These are phyloP conservation scores for Aspergillus pseudoviridinutans DNA, from an alignment of 2,329 filamentous ascomycete genomes.

Conservation along the genomic window DNA sequence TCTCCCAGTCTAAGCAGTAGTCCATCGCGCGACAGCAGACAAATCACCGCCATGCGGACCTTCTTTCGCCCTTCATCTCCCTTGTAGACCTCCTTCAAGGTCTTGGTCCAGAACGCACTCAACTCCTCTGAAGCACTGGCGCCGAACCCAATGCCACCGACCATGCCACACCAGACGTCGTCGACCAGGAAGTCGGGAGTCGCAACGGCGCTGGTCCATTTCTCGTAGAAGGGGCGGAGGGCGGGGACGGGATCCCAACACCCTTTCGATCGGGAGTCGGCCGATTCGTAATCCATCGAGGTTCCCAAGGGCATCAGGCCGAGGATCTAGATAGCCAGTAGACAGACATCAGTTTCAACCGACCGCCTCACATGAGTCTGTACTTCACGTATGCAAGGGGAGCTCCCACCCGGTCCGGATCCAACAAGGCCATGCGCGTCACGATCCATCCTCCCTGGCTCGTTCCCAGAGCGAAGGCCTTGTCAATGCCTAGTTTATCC, in stretches of 20 bases:
- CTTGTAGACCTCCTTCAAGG: constrained; percentile 43
- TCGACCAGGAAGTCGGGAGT: constrained; percentile 43
- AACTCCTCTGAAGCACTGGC: constrained; percentile 34
- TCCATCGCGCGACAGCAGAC: constrained; percentile 47
- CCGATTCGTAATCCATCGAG: constrained; percentile 49
- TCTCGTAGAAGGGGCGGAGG: constrained; percentile 34
- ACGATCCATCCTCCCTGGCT: constrained; percentile 54
- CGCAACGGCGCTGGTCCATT: constrained; percentile 36
- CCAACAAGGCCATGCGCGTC: constrained; percentile 50
- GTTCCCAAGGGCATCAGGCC: constrained; percentile 52
- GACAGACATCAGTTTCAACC: neutral
- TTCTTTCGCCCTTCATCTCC: constrained; percentile 49
- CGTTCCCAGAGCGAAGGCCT: constrained; percentile 48
- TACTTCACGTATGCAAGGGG: neutral
- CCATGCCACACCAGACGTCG: constrained; percentile 42
- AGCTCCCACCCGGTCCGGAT: constrained; percentile 41
- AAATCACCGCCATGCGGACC: constrained; percentile 49
- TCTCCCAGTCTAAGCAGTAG: constrained; percentile 45
- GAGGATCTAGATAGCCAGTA: constrained; percentile 35
- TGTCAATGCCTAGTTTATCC: constrained; percentile 44
- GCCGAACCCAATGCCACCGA: constrained; percentile 48
- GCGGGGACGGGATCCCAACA: constrained; percentile 47
- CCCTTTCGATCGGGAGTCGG: constrained; percentile 39
- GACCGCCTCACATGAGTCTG: neutral
- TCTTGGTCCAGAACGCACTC: constrained; percentile 43